Conservation (phyloP, 2,329 filamentous ascomycete species). For the Dissoconium aciculare region DNA sequence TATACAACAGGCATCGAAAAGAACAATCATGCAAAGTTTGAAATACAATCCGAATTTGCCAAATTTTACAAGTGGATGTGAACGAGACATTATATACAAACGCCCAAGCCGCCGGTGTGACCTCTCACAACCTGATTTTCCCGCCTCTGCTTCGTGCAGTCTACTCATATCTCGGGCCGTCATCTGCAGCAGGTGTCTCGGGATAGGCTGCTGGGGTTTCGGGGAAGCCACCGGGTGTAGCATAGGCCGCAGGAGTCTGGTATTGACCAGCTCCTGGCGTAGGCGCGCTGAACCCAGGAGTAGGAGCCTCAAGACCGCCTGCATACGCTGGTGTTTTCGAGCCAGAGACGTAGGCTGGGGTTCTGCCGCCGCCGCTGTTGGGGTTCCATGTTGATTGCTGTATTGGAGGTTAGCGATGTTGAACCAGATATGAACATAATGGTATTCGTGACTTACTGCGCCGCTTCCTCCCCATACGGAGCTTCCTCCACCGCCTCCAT, state of each 20-base stretch:
- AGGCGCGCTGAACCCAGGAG: constrained; percentile 27
- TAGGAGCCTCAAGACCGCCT: constrained; percentile 49
- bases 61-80: no score
- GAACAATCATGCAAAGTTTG: no score
- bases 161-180: constrained; percentile 31
- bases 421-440: constrained; percentile 26
- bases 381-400: constrained; percentile 26
- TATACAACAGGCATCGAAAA: no score
- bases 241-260: constrained; percentile 21
- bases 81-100: no score
- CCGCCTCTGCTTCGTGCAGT: no score
- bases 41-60: no score
- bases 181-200: constrained; percentile 39
- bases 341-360: constrained; percentile 46
- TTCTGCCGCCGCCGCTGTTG: constrained; percentile 21
- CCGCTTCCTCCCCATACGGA: constrained; percentile 18
- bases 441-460: no score
- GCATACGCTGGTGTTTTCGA: constrained; percentile 64
- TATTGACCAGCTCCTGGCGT: constrained; percentile 28
- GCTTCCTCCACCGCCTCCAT: constrained; percentile 35
- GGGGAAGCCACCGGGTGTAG: constrained; percentile 33
- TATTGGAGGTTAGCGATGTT: constrained; percentile 4
- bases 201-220: constrained; percentile 36
- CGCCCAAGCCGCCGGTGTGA: no score
- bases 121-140: no score